Evolutionary conservation across 352 stramenopile species (phyloP).

Genomic region (Thalassiosira delicatula): DNA sequence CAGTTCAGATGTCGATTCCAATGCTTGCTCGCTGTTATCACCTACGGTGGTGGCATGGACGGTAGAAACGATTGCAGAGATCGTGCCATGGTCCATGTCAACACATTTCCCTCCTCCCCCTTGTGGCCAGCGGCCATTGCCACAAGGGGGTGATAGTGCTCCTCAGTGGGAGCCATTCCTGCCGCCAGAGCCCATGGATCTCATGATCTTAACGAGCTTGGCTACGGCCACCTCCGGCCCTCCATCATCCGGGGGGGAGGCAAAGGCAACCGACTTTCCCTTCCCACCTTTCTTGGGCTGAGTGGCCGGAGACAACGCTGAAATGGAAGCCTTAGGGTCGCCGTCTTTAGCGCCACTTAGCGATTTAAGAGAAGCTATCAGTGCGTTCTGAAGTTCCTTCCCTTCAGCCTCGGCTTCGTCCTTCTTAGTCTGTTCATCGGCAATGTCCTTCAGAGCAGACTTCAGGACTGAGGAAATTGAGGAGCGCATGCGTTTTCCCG

Average conservation of each 20-base stretch:
- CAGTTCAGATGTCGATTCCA: slow-evolving; percentile 12
- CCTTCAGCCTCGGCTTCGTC: not conserved
- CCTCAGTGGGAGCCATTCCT: not conserved
- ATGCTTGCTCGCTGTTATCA: not conserved
- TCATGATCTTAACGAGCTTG: not conserved
- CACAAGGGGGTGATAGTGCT: not conserved
- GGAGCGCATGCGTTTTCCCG: not conserved
- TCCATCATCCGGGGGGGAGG: not conserved
- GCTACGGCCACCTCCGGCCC: not conserved
- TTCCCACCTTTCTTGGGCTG: too few relatives aligned
- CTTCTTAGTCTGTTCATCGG: not conserved
- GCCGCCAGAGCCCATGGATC: not conserved
- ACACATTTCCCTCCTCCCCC: too few relatives aligned
- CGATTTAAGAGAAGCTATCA: too few relatives aligned
- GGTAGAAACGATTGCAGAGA: not conserved
- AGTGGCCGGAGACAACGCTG: too few relatives aligned
- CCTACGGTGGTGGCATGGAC: not conserved
- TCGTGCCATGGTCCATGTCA: too few relatives aligned
- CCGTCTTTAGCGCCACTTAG: too few relatives aligned
- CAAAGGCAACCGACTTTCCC: too few relatives aligned
- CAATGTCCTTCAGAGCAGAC: not conserved
- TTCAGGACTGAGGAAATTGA: not conserved
- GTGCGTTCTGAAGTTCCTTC: not conserved
- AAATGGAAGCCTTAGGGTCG: too few relatives aligned
- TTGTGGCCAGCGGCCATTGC: not conserved